Evolutionary conservation across 352 stramenopile species (phyloP).

Genomic region (Globisporangium irregulare): DNA sequence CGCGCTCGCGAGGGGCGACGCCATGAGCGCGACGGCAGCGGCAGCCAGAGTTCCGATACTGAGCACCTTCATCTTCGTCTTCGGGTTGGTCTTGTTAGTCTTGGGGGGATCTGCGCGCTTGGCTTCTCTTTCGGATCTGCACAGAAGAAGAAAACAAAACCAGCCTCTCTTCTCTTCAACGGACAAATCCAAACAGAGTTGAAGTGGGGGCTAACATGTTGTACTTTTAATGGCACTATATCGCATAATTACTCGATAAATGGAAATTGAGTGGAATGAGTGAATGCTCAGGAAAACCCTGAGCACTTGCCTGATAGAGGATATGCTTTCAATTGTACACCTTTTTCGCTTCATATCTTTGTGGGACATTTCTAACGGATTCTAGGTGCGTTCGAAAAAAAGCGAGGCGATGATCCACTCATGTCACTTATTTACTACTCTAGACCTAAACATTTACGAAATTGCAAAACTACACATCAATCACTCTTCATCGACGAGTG

Average conservation of each 20-base stretch:
- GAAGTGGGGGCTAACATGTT: not conserved
- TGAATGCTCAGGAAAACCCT: not conserved
- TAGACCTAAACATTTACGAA: conserved; percentile 5
- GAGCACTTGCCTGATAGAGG: not conserved
- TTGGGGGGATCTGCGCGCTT: conserved; percentile 3
- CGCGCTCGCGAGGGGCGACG: conserved; percentile 6
- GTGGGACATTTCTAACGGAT: not conserved
- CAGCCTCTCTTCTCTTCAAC: conserved; percentile 4
- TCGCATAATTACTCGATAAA: not conserved
- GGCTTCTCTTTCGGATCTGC: conserved; percentile 12
- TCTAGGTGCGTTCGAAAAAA: not conserved
- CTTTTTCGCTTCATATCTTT: not conserved
- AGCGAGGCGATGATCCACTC: too few relatives aligned
- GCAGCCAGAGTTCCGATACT: conserved; percentile 1
- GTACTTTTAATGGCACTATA: not conserved
- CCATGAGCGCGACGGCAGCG: conserved; percentile 1
- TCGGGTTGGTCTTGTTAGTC: not conserved
- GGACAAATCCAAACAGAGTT: not conserved
- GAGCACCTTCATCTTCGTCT: conserved; percentile 14
- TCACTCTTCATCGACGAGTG: not conserved
- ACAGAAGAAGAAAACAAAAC: not conserved
- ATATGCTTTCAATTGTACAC: not conserved
- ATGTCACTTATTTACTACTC: conserved; percentile 1
- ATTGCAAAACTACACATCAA: conserved; percentile 4
- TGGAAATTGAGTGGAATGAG: not conserved